Evolutionary conservation across 768 basidiomycete species (phyloP), one percentile per base, ranked within the genome.

Genomic region (Stropharia rugosoannulata): DNA sequence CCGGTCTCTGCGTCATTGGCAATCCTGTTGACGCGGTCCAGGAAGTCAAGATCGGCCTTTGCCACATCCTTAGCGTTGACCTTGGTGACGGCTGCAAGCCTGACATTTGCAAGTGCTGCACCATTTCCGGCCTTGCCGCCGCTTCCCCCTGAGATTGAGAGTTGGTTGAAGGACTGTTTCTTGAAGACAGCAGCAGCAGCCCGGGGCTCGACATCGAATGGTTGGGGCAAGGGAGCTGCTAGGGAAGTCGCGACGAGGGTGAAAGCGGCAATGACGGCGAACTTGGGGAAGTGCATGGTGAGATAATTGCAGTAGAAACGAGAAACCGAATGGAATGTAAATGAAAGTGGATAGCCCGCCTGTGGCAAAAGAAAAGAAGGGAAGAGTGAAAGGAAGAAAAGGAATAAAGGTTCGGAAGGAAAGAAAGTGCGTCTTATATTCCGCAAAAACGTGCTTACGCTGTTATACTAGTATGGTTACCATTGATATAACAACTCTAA

Each of bases 1-100:
- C 38, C 37, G 2, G 57, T 58, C 35, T 58, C 57, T 1, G 57
- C 57, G 3, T 54, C 27, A 42, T 58, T 58, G 39, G 57, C 57
- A 25, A 58, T 58, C 40, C 54, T 51, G 29, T 58, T 58, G 51
- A 58, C 57, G 52, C 51, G 47, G 46, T 58, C 54, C 57, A 58
- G 19, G 52, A 58, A 58, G 13, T 58, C 36, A 11, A 57, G 13
- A 16, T 58, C 57, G 10, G 51, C 51, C 13, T 49, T 35, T n/a
- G 57, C 57, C 5, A 58, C 51, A 48, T 58, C 48, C 52, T 41
- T 54, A 8, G 48, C 46, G 40, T 58, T 47, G 25, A 47, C 49
- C 46, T 49, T 37, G 41, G 53, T 58, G 19, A 58, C 32, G 3
- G 46, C 57, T 10, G 51, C n/a, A 10, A 58, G 38, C 29, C 49